Percentiles rank a stretch among this genome's conserved stretches.
Evolutionary conservation across 2,329 filamentous ascomycete species (phyloP).

Genomic region (Didymella glomerata): DNA sequence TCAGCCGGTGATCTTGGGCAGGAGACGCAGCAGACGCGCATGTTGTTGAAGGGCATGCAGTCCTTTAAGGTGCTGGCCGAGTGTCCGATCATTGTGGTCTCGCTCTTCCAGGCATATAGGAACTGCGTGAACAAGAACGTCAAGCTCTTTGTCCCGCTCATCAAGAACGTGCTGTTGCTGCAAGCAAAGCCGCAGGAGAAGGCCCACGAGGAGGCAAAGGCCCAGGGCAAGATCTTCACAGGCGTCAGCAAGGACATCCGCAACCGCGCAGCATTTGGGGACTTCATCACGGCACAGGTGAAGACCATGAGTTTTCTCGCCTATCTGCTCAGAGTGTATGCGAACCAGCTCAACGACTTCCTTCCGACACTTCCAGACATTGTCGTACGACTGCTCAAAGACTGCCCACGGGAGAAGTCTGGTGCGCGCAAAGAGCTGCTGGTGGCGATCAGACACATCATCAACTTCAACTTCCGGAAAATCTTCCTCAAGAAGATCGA

Average conservation of each 20-base stretch:
- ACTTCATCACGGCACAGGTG: slow-evolving; percentile 97
- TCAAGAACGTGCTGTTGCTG: slow-evolving; percentile 86
- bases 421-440: slow-evolving; percentile 92
- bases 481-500: slow-evolving; percentile 96
- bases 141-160: slow-evolving; percentile 89
- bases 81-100: slow-evolving; percentile 98
- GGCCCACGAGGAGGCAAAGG: slow-evolving; percentile 84
- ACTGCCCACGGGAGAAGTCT: slow-evolving; percentile 94
- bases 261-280: slow-evolving; percentile 91
- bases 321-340: slow-evolving; percentile 87
- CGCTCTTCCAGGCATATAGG: slow-evolving; percentile 94
- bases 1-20: slow-evolving; percentile 75
- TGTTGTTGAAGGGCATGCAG: slow-evolving; percentile 91
- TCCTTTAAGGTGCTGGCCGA: slow-evolving; percentile 99
- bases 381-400: slow-evolving; percentile 87
- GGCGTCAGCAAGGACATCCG: slow-evolving; percentile 94
- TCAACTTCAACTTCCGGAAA: slow-evolving; percentile 97
- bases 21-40: slow-evolving; percentile 82
- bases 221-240: slow-evolving; percentile 83
- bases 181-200: slow-evolving; percentile 94
- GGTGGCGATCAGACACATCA: slow-evolving; percentile 96
- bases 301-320: slow-evolving; percentile 99
- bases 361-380: slow-evolving; percentile 85
- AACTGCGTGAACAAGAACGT: slow-evolving; percentile 82
- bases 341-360: slow-evolving; percentile 87